A percentile compares a stretch with the other conserved stretches of the same genome.
phyloP scores from a whole-genome alignment of 768 basidiomycete genomes.

The Suillus cothurnatus region DNA sequence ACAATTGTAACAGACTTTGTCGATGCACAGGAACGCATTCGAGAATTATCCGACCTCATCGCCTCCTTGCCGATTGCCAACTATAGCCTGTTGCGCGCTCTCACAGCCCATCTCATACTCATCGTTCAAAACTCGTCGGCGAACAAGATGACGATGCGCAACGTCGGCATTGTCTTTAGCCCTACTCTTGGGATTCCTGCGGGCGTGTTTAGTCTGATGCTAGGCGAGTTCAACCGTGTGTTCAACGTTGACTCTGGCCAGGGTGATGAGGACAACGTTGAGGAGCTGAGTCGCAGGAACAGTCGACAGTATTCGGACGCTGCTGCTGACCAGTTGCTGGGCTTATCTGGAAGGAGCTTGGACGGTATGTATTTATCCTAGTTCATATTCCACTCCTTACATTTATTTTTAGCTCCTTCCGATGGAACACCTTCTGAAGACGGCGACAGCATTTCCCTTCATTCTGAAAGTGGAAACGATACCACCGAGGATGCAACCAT shows the following conservation, averaged over 20 bases:
- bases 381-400: constrained; percentile 12
- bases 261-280: constrained; percentile 28
- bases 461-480: constrained; percentile 78
- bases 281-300: constrained; percentile 65
- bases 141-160: constrained; percentile 99
- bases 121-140: constrained; percentile 87
- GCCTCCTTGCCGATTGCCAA: constrained; percentile 87
- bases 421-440: constrained; percentile 72
- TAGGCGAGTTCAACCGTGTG: constrained; percentile 90
- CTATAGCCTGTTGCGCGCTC: constrained; percentile 90
- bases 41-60: constrained; percentile 84
- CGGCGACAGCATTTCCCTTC: constrained; percentile 64
- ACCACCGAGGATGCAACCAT: constrained; percentile 59
- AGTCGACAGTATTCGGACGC: constrained; percentile 83
- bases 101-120: constrained; percentile 92
- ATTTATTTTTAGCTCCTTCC: constrained; percentile 37
- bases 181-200: constrained; percentile 98
- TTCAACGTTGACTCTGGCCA: constrained; percentile 73
- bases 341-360: constrained; percentile 69
- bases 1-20: constrained; percentile 68
- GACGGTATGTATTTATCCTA: constrained; percentile 49
- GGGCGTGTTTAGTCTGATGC: constrained; percentile 92
- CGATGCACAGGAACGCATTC: constrained; percentile 84
- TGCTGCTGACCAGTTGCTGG: constrained; percentile 82
- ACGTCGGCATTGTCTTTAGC: constrained; percentile 98